Evolutionary conservation across 2,329 filamentous ascomycete species (phyloP).

Genomic region (Neonectria punicea): DNA sequence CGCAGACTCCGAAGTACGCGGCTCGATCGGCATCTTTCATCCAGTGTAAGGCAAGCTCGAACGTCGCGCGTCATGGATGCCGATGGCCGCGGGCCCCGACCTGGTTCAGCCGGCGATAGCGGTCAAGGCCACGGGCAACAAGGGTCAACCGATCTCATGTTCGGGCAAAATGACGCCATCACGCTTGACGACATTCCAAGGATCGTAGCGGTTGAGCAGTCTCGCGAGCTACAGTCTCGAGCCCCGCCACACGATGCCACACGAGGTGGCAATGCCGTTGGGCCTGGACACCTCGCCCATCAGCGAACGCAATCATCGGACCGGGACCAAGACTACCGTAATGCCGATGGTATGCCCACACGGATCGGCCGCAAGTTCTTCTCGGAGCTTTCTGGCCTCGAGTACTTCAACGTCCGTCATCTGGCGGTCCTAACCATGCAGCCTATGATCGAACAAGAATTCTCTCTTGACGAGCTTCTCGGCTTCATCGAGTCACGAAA

Average conservation of each 20-base stretch:
- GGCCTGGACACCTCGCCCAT: conserved; percentile 67
- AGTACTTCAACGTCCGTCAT: conserved; percentile 97
- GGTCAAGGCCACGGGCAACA: conserved; percentile 45
- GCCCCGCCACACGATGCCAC: conserved; percentile 26
- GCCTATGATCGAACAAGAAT: conserved; percentile 87
- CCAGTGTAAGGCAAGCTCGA: conserved; percentile 88
- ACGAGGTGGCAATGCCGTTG: conserved; percentile 26
- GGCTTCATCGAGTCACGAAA: conserved; percentile 94
- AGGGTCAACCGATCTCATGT: conserved; percentile 80
- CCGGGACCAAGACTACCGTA: conserved; percentile 62
- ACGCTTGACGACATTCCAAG: conserved; percentile 96
- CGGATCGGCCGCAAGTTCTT: conserved; percentile 83
- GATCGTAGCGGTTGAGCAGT: conserved; percentile 95
- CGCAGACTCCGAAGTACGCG: conserved; percentile 90
- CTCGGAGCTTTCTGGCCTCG: conserved; percentile 91
- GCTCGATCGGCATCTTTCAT: conserved; percentile 93
- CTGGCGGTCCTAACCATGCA: conserved; percentile 96
- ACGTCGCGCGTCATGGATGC: conserved; percentile 89
- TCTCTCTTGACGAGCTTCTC: conserved; percentile 92
- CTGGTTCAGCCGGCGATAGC: conserved; percentile 76
- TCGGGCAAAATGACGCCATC: conserved; percentile 89
- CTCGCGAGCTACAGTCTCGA: conserved; percentile 87
- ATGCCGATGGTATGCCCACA: conserved; percentile 63
- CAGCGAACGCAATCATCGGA: conserved; percentile 69
- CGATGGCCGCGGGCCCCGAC: conserved; percentile 70